phyloP scores from a whole-genome alignment of 2,329 filamentous ascomycete genomes.

The Penicillium sp. region DNA sequence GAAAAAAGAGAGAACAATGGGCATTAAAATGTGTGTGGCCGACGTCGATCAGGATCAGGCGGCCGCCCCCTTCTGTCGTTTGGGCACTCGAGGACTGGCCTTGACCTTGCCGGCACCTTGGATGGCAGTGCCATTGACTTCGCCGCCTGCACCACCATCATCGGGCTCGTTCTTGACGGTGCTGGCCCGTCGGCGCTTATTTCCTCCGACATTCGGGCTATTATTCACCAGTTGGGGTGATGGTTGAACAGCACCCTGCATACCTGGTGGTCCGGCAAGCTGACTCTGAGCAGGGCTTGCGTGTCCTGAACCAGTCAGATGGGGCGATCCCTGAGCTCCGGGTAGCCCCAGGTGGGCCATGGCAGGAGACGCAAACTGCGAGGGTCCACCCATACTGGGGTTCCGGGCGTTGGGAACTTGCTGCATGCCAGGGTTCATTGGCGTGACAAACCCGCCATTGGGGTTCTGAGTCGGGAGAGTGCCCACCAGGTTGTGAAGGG shows the following conservation, averaged over 20 bases:
- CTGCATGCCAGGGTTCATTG: slow-evolving; percentile 43
- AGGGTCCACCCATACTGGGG: slow-evolving; percentile 52
- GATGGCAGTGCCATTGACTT: slow-evolving; percentile 54
- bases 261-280: slow-evolving; percentile 52
- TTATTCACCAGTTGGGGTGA: slow-evolving; percentile 62
- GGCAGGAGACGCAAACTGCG: slow-evolving; percentile 62
- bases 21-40: slow-evolving; percentile 9
- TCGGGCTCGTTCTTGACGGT: slow-evolving; percentile 63
- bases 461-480: slow-evolving; percentile 47
- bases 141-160: slow-evolving; percentile 46
- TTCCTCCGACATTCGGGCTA: slow-evolving; percentile 61
- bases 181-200: slow-evolving; percentile 63
- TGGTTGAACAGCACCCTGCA: slow-evolving; percentile 62
- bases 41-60: slow-evolving; percentile 35
- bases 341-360: slow-evolving; percentile 58
- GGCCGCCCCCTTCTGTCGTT: slow-evolving; percentile 51
- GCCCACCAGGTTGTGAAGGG: slow-evolving; percentile 57
- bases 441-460: slow-evolving; percentile 34
- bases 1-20: slow-evolving; percentile 17
- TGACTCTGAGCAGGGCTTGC: slow-evolving; percentile 52
- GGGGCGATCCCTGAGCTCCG: slow-evolving; percentile 52
- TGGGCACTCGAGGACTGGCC: slow-evolving; percentile 52
- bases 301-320: slow-evolving; percentile 56
- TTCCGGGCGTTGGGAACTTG: slow-evolving; percentile 45
- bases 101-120: slow-evolving; percentile 49